Evolutionary conservation across 495 filamentous ascomycete species (phyloP).

Genomic region (Penicillium argentinense): DNA sequence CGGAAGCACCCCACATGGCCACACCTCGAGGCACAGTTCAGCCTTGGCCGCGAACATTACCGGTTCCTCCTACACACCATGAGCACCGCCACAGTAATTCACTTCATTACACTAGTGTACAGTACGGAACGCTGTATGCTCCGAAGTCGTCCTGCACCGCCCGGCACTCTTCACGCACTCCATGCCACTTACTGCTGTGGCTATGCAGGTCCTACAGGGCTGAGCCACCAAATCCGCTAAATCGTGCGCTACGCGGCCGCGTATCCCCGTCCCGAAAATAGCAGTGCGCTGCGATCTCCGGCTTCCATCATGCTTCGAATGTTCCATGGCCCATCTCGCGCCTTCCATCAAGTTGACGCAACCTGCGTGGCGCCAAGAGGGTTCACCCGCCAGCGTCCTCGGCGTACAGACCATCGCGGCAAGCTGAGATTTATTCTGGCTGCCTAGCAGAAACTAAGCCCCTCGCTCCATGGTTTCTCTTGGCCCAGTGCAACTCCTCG

Average conservation of each 20-base stretch:
- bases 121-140: background rate
- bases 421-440: background rate
- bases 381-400: background rate
- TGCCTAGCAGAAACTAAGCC: slow-evolving; percentile 4
- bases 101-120: too few species aligned
- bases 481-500: background rate
- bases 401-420: background rate
- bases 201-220: slow-evolving; percentile 6
- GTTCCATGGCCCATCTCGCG: background rate
- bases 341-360: background rate
- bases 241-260: background rate
- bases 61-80: background rate
- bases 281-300: slow-evolving; percentile 9
- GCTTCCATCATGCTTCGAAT: slow-evolving; percentile 20
- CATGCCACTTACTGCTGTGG: too few species aligned
- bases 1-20: slow-evolving; percentile 24
- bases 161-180: too few species aligned
- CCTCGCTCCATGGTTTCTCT: background rate
- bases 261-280: slow-evolving; percentile 8
- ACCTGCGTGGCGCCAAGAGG: slow-evolving; percentile 1
- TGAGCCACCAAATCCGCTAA: slow-evolving; percentile 7
- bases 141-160: too few species aligned
- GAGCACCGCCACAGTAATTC: slow-evolving; percentile 15
- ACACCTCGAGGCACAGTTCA: slow-evolving; percentile 19
- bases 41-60: slow-evolving; percentile 1